Evolutionary conservation across 129 eudicot species (phyloP), one percentile per base, ranked within the genome.

Genomic region (Escallonia herrerae): DNA sequence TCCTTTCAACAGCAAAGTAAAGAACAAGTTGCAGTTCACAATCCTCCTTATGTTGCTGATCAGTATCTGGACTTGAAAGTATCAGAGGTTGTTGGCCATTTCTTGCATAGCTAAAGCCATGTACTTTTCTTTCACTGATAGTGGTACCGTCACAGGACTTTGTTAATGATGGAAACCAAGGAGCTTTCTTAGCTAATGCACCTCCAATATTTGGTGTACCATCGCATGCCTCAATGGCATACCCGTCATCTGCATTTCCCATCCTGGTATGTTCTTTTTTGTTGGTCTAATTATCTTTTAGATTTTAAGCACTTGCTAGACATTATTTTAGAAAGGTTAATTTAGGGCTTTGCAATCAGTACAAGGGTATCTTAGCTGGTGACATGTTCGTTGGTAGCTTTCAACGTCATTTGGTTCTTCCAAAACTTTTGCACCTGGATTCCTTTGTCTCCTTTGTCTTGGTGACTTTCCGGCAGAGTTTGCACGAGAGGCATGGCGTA

Each of bases 21-120:
- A 6, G 72, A 68, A 56, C 84, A 76, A 56, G 73, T 69, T 73
- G 71, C 82, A 56, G 62, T 62, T 13, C 79, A 69, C 55, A 73
- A 52, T 59, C 56, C 77, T 68, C 61, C 69, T 68, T 65, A 52
- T 14, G n/a, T 48, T 63, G 76, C 64, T 13, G 75, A 83, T 78
- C 76, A 60, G 57, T 73, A 68, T 68, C 38, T 69, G 52, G 59
- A 63, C 54, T 63, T 72, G 64, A 71, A 69, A 55, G 52, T 63
- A 45, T 38, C 72, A 8, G 81, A 83, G 86, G 90, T 83, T 46
- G 53, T 56, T 43, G 40, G 45, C 54, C 62, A 12, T 67, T 52
- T 49, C 49, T 60, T 13, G 15, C 33, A 10, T 13, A 59, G 13
- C 55, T 44, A 7, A 39, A 66, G 3, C 5, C 65, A 40, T 38